Base-by-base conservation (phyloP, 352 stramenopile genomes). In the Pythium sp. region DNA sequence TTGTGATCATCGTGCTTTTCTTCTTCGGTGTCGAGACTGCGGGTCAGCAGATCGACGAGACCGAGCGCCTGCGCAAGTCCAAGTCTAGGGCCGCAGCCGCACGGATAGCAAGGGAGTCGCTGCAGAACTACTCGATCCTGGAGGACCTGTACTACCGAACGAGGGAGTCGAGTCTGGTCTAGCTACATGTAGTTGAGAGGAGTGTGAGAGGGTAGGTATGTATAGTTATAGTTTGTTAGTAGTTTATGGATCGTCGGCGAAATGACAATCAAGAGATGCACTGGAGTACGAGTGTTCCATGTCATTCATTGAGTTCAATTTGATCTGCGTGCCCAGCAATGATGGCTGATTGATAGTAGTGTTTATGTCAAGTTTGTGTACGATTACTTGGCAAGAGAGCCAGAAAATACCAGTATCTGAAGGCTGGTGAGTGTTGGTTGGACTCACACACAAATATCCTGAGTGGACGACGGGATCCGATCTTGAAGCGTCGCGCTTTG, bases 21-120 rank as follows among this genome's bases (percentile, higher is more conserved):
- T 43, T 66, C 22, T 70, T 70, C 30, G 68, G 68, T 14, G 68
- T 66, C 54, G 68, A 73, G 51, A 65, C 62, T 0, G 62, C 41
- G 3, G 68, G 68, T 28, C 41, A 70, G 55, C 58, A 64, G 38
- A 64, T 64, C 24, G 58, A 64, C 43, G 58, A 64, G 43, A 54
- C 58, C 24, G 58, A 64, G 58, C 58, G 58, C 58, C 24, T 36
- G 22, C 34, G 34, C 58, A 55, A 20, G 12, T 56, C 58, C 34
- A 54, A 64, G n/a, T n/a, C 18, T 5, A 11, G 6, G 28, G 18
- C 28, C 6, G 54, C 49, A 59, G 34, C 22, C 7, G 14, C 11
- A 15, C 22, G 14, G 12, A 15, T 6, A 6, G 14, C 11, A 14
- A 24, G 22, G 3, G 36, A 34, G 24, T 64, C 58, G 36, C 14